These are phyloP conservation scores for Epichloe uncinata DNA, from an alignment of 2,329 filamentous ascomycete genomes.

Conservation along the genomic window DNA sequence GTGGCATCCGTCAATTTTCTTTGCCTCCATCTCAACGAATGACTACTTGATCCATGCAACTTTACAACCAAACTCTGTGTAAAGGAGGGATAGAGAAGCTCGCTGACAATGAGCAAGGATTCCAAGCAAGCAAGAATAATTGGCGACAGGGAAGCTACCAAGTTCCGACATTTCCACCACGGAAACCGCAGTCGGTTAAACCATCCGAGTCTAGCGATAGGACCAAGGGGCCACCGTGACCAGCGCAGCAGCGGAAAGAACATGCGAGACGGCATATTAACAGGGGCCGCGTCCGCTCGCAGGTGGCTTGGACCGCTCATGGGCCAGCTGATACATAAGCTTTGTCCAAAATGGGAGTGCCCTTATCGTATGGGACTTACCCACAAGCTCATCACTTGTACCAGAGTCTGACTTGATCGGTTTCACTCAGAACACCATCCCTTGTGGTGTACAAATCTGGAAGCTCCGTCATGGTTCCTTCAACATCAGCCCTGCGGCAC, in stretches of 20 bases:
- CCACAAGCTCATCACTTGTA: too few relatives aligned
- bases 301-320: neutral
- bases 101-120: neutral
- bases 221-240: neutral
- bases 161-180: constrained; percentile 1
- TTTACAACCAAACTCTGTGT: neutral
- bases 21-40: too few relatives aligned
- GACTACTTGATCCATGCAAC: too few relatives aligned
- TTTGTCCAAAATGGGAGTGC: neutral
- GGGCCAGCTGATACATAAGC: neutral
- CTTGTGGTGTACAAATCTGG: too few relatives aligned
- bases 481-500: too few relatives aligned
- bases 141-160: neutral
- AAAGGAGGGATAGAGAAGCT: neutral
- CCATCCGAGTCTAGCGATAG: constrained; percentile 3
- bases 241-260: neutral
- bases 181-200: constrained; percentile 5
- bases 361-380: too few relatives aligned
- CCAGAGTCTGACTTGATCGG: too few relatives aligned
- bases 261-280: neutral
- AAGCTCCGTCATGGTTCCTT: too few relatives aligned
- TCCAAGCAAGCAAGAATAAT: neutral
- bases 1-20: too few relatives aligned
- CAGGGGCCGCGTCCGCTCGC: neutral
- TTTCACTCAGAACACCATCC: too few relatives aligned